phyloP scores from a whole-genome alignment of 164 flowering plant species.

The Vitis labrusca region DNA sequence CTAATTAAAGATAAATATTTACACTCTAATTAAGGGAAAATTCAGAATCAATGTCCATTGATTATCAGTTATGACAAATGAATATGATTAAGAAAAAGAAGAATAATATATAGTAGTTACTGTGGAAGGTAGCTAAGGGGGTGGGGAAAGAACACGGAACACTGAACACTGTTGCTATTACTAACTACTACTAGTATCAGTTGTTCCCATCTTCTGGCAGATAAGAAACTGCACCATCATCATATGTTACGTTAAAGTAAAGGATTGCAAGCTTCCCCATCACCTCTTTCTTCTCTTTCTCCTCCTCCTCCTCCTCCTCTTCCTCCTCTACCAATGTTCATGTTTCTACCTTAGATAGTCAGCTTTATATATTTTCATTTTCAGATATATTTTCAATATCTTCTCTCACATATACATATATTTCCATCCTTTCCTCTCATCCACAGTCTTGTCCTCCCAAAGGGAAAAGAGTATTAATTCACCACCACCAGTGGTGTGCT shows the following conservation, averaged over 20 bases:
- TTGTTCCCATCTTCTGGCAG: slow-evolving; percentile 29
- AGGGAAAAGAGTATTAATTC: neutral
- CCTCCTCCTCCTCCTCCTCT: no score
- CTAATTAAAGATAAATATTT: no score
- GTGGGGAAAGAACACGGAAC: neutral
- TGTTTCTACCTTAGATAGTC: no score
- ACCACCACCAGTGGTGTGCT: neutral
- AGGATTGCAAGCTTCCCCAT: no score
- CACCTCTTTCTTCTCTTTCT: no score
- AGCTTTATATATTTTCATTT: no score
- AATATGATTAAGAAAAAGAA: no score
- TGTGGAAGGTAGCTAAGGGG: neutral
- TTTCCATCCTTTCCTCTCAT: neutral
- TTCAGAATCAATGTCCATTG: no score
- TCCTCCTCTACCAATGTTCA: no score
- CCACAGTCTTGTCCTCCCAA: neutral
- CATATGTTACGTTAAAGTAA: neutral
- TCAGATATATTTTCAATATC: neutral
- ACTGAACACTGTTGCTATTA: slow-evolving; percentile 6
- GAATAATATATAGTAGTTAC: no score
- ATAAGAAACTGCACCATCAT: slow-evolving; percentile 25
- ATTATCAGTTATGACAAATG: no score
- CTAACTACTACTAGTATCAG: slow-evolving; percentile 18
- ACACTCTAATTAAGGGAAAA: no score
- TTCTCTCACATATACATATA: slow-evolving; percentile 7